A percentile compares a stretch with the other conserved stretches of the same genome.
phyloP scores from a whole-genome alignment of 2,329 filamentous ascomycete species.

The Colletotrichum lindemuthianum region DNA sequence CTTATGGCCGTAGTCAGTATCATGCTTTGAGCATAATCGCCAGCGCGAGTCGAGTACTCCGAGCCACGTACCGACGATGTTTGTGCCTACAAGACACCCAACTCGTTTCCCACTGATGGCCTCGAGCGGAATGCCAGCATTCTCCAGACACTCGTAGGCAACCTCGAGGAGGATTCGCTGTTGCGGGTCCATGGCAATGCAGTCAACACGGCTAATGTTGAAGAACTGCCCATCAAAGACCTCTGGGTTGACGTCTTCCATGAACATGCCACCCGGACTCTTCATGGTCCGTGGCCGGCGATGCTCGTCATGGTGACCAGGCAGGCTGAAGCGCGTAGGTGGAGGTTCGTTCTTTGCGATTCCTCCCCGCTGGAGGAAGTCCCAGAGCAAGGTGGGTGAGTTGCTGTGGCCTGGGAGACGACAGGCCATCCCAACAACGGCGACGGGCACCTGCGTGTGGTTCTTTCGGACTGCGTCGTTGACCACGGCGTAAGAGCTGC shows the following conservation, averaged over 20 bases:
- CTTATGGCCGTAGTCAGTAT: not conserved
- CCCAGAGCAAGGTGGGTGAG: slow-evolving; percentile 49
- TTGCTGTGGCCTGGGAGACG: slow-evolving; percentile 51
- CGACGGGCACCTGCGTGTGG: slow-evolving; percentile 43
- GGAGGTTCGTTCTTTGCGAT: slow-evolving; percentile 45
- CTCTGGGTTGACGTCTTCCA: slow-evolving; percentile 28
- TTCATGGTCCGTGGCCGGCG: slow-evolving; percentile 48
- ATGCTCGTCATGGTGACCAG: slow-evolving; percentile 49
- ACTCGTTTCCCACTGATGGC: not conserved
- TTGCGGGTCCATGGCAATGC: slow-evolving; percentile 63
- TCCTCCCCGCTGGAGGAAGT: slow-evolving; percentile 45
- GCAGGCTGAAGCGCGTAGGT: slow-evolving; percentile 44
- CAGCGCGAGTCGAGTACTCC: slow-evolving; percentile 38
- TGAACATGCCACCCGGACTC: slow-evolving; percentile 49
- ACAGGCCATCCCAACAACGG: slow-evolving; percentile 55
- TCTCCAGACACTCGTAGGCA: slow-evolving; percentile 41
- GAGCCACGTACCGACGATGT: slow-evolving; percentile 38
- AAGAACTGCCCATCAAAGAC: slow-evolving; percentile 48
- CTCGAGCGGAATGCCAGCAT: slow-evolving; percentile 3
- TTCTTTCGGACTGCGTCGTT: not conserved
- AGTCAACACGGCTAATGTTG: slow-evolving; percentile 57
- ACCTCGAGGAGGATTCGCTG: slow-evolving; percentile 56
- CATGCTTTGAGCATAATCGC: not conserved
- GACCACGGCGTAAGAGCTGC: slow-evolving; percentile 10
- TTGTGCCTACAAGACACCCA: slow-evolving; percentile 41